Evolutionary conservation across 225 moss, liverwort and hornwort genomes (phyloP).

Genomic region (Physcomitrellopsis africana): DNA sequence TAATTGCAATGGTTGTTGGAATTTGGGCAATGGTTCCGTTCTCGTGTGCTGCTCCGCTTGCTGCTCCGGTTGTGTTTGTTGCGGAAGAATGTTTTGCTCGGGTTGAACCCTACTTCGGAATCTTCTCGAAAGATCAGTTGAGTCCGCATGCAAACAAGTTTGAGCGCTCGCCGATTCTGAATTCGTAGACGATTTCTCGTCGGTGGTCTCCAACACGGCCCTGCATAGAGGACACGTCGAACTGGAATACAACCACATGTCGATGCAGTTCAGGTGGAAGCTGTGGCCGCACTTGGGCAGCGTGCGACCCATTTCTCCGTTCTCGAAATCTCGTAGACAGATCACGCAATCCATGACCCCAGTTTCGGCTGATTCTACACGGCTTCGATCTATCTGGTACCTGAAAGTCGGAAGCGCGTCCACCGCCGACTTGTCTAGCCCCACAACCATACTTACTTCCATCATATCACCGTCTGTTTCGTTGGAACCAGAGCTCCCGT

Average conservation of each 20-base stretch:
- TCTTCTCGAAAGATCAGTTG: constrained; percentile 2
- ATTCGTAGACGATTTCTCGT: constrained; percentile 15
- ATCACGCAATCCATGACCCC: constrained; percentile 30
- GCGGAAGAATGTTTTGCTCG: constrained; percentile 4
- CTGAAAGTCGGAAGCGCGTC: constrained; percentile 50
- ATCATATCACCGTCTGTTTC: no score
- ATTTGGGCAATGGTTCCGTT: not conserved
- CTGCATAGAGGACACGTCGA: constrained; percentile 43
- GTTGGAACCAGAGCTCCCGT: no score
- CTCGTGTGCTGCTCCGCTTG: not conserved
- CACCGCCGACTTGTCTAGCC: constrained; percentile 48
- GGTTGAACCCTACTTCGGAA: not conserved
- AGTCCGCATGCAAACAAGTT: constrained; percentile 22
- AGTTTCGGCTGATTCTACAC: not conserved
- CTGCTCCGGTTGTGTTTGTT: not conserved
- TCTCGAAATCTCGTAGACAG: constrained; percentile 37
- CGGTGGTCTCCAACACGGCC: constrained; percentile 7
- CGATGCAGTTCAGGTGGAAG: constrained; percentile 46
- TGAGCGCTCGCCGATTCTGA: constrained; percentile 24
- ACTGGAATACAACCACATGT: constrained; percentile 41
- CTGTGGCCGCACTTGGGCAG: constrained; percentile 44
- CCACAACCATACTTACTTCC: not conserved
- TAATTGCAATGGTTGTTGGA: not conserved
- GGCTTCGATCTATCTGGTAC: constrained; percentile 21
- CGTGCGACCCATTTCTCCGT: constrained; percentile 30